Evolutionary conservation across 2,329 filamentous ascomycete species (phyloP).

Genomic region (Aspergillus felis): DNA sequence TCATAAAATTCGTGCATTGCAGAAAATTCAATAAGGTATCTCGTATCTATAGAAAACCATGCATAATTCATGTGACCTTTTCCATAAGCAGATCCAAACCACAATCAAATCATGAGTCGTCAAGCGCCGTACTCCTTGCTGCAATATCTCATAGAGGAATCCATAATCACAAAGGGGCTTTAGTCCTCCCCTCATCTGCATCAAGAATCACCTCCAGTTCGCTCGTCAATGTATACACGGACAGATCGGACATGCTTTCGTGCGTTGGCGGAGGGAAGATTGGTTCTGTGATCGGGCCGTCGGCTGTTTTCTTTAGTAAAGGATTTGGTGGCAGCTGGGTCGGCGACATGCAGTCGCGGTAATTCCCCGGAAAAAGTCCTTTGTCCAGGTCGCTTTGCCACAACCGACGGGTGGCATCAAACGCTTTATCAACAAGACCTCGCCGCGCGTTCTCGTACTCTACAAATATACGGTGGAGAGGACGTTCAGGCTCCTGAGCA

Average conservation of each 20-base stretch:
- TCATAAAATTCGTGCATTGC: too few relatives aligned
- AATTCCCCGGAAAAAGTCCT: slow-evolving; percentile 2
- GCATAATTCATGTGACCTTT: too few relatives aligned
- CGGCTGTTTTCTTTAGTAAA: too few relatives aligned
- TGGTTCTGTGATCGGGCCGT: neutral
- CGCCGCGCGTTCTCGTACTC: slow-evolving; percentile 32
- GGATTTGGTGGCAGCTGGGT: neutral
- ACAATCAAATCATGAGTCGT: too few relatives aligned
- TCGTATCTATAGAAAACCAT: too few relatives aligned
- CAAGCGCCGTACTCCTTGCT: neutral
- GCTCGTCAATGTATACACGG: slow-evolving; percentile 5
- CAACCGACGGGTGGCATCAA: slow-evolving; percentile 14
- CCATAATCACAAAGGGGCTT: neutral
- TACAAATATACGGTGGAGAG: slow-evolving; percentile 23
- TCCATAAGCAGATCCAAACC: too few relatives aligned
- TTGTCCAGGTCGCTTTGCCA: slow-evolving; percentile 5
- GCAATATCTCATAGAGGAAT: too few relatives aligned
- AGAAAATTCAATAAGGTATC: too few relatives aligned
- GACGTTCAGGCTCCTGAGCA: slow-evolving; percentile 20
- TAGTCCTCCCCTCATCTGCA: neutral
- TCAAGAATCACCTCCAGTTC: neutral
- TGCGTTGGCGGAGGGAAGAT: slow-evolving; percentile 2
- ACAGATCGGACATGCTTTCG: slow-evolving; percentile 7
- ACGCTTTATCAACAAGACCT: slow-evolving; percentile 33
- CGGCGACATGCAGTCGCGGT: slow-evolving; percentile 3